Conservation (phyloP, 2,329 filamentous ascomycete species). For the Fusarium sp. region DNA sequence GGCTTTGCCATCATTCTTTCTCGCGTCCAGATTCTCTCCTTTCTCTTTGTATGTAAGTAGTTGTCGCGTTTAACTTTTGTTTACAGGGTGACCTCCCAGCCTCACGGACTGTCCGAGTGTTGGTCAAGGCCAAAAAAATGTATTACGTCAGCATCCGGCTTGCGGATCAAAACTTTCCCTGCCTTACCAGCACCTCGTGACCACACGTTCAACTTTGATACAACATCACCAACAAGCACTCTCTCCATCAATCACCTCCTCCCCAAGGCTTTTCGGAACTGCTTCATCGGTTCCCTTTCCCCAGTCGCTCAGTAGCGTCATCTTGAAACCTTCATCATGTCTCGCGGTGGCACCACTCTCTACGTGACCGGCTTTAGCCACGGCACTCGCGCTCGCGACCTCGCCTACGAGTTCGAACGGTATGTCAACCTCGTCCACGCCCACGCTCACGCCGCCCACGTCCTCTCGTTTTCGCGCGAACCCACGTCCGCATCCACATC, state of each 20-base stretch:
- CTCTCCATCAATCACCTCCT: conserved; percentile 35
- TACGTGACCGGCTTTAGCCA: conserved; percentile 99
- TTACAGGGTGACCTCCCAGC: background rate
- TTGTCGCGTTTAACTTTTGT: background rate
- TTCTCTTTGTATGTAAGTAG: background rate
- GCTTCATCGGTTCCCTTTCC: conserved; percentile 40
- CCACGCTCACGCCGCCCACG: conserved; percentile 52
- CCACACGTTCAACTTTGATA: conserved; percentile 35
- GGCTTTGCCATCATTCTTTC: background rate
- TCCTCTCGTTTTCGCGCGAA: conserved; percentile 48
- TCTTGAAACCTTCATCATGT: conserved; percentile 69
- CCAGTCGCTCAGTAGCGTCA: conserved; percentile 9
- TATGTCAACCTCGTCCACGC: conserved; percentile 77
- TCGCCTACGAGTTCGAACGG: conserved; percentile 99
- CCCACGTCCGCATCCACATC: conserved; percentile 41
- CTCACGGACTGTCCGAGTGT: background rate
- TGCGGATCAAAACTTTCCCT: conserved; percentile 43
- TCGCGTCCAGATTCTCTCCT: background rate
- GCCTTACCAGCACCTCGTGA: conserved; percentile 32
- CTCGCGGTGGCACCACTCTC: conserved; percentile 91
- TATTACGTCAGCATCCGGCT: conserved; percentile 43
- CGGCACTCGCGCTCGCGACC: conserved; percentile 97
- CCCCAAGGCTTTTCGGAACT: conserved; percentile 38
- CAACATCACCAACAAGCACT: conserved; percentile 31
- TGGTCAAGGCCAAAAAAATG: background rate